Base-by-base conservation (phyloP, 441 rosid genomes). In the Erodium moschatum region DNA sequence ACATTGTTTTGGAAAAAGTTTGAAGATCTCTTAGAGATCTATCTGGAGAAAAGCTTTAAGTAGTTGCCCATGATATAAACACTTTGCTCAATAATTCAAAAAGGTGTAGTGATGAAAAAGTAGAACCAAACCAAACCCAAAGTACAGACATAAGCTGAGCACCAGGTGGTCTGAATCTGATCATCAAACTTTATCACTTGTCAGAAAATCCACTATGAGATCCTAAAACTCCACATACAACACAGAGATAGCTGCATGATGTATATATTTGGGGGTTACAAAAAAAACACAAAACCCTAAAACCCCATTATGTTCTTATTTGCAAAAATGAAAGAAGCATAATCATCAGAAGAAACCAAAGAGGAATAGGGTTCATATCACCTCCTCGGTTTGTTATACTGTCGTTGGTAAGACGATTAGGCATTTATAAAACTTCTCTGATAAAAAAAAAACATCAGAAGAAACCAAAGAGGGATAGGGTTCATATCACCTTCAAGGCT, bases 71-170 rank as follows among this genome's bases (percentile, higher is more conserved):
- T 58, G 63, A 58, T 1, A 20, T 58, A 58, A 58, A 19, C 19
- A 11, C 27, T 24, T 58, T 10, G 13, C 5, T 58, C 29, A 58
- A 58, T 58, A 9, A 58, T 58, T 58, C 63, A 58, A 16, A 48
- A 48, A 48, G 16, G 52, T 2, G 38, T 33, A 33, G 5, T 33
- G 5, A 33, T 33, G 38, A 33, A 33, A 33, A 33, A 33, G 38
- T 33, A 33, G 38, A 33, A 33, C 38, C 27, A 24, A 2, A 24
- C 13, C 56, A 48, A 13, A 48, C 13, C 19, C 63, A 19, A 58
- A 58, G 63, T 58, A 58, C 63, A 58, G 63, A 58, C 63, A 58
- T 2, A 58, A 58, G 5, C 63, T 58, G 27, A 58, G 29, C 24
- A 24, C 63, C 63, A 58, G 63, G 63, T 58, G 63, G 63, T 24